phyloP scores from a whole-genome alignment of 1,284 basidiomycete genomes.

The Tremellales sp. region DNA sequence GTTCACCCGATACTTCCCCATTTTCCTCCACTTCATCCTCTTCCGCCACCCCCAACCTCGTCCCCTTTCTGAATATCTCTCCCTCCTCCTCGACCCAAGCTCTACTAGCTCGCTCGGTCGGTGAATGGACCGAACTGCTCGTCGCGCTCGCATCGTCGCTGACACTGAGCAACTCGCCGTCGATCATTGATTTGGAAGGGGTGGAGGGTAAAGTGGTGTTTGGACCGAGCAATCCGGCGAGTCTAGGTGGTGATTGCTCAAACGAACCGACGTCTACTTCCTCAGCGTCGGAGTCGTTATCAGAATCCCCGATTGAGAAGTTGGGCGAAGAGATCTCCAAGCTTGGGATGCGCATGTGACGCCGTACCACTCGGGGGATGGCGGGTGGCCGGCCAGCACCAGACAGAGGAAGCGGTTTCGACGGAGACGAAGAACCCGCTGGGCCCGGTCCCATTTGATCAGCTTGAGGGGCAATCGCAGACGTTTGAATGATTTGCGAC shows the following conservation, averaged over 20 bases:
- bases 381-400: background rate
- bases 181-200: background rate
- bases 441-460: background rate
- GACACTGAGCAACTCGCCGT: background rate
- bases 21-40: slow-evolving; percentile 47
- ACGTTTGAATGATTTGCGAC: slow-evolving; percentile 21
- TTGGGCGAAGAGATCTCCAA: slow-evolving; percentile 59
- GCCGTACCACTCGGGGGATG: slow-evolving; percentile 6
- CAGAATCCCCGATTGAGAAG: slow-evolving; percentile 59
- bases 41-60: slow-evolving; percentile 72
- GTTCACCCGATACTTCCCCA: slow-evolving; percentile 61
- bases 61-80: slow-evolving; percentile 87
- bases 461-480: background rate
- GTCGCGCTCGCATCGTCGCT: background rate
- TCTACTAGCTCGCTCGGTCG: slow-evolving; percentile 51
- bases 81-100: slow-evolving; percentile 82
- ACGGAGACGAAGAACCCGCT: background rate
- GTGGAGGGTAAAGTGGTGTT: too few species aligned
- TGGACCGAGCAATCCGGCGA: background rate
- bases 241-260: background rate
- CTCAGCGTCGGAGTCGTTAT: slow-evolving; percentile 60
- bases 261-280: slow-evolving; percentile 36
- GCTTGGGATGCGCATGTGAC: slow-evolving; percentile 36
- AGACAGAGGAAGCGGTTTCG: background rate
- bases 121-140: slow-evolving; percentile 4